These are phyloP conservation scores for Infundibulicybe gibba DNA, from an alignment of 768 basidiomycete genomes.

Conservation along the genomic window DNA sequence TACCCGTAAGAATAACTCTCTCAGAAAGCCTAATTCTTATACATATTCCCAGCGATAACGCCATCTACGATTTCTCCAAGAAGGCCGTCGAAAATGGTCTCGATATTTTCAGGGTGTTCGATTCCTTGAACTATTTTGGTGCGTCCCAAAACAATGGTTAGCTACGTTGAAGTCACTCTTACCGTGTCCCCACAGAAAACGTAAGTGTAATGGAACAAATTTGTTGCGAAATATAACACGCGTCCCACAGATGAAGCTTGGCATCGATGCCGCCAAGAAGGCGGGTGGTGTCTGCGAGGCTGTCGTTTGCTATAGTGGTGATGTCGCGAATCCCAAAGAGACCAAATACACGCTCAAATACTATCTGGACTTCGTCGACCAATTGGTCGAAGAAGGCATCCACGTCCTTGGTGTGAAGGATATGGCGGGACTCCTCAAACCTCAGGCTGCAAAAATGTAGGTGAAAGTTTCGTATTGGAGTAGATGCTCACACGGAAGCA, in stretches of 20 bases:
- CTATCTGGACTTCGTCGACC: slow-evolving; percentile 92
- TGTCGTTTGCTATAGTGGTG: slow-evolving; percentile 97
- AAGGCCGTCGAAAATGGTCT: slow-evolving; percentile 99
- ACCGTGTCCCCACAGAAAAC: slow-evolving; percentile 51
- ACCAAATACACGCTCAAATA: slow-evolving; percentile 97
- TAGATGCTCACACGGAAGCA: slow-evolving; percentile 1
- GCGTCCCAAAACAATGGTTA: slow-evolving; percentile 4
- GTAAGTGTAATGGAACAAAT: slow-evolving; percentile 35
- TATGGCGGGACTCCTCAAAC: slow-evolving; percentile 97
- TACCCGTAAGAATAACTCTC: slow-evolving; percentile 67
- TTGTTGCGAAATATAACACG: not conserved
- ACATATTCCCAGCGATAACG: slow-evolving; percentile 71
- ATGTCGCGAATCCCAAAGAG: slow-evolving; percentile 91
- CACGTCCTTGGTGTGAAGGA: slow-evolving; percentile 98
- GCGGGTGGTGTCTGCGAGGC: slow-evolving; percentile 98
- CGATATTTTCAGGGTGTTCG: slow-evolving; percentile 99
- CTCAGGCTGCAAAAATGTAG: slow-evolving; percentile 87
- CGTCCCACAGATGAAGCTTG: slow-evolving; percentile 83
- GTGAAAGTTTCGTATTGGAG: slow-evolving; percentile 18
- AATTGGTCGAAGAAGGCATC: slow-evolving; percentile 92
- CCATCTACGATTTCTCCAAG: slow-evolving; percentile 99
- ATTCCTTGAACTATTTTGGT: slow-evolving; percentile 99
- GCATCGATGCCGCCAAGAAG: slow-evolving; percentile 99
- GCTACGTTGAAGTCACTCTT: not conserved
- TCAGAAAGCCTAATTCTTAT: not conserved